Base-by-base conservation (phyloP, 768 basidiomycete species). In the Pholiota molesta region DNA sequence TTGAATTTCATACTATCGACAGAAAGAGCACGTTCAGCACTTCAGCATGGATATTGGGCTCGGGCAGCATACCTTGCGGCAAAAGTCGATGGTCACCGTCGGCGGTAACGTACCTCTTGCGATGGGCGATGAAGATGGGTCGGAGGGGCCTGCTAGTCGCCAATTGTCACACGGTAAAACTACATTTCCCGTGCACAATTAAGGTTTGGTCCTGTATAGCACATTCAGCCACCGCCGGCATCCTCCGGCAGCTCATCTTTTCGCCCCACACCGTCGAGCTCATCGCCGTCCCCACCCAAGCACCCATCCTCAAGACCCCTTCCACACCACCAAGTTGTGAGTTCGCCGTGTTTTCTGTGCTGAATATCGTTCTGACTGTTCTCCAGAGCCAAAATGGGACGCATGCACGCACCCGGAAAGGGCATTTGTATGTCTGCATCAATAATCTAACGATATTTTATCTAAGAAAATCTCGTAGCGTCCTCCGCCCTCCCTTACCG, bases 321-420 rank as follows among this genome's bases (percentile, higher is more conserved):
- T 64, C 66, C 70, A 62, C 60, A 63, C 56, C 35, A 35, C 62
- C 57, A 65, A 72, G 61, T 71, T 51, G 77, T 70, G 62, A 62
- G 72, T 62, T 29, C 65, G 40, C 49, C 54, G 52, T 33, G 28
- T n/a, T 55, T 13, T 19, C 19, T 31, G 31, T 42, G 23, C 17
- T 49, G 65, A 51, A 52, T 51, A 29, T 65, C 14, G 21, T 59
- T 47, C 33, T 71, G 52, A 69, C 56, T 3, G 10, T 57, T 13
- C 16, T 55, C 7, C 29, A 83, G 77, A 80, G 65, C 72, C 75
- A 81, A 70, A 81, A 94, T 94, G 92, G 92, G 91, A 92, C 94
- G 95, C 76, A 95, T 97, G 94, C 97, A 99, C 88, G 95, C 95
- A 88, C 95, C 95, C 80, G 95, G 95, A 81, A 99, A 99, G 94